A percentile compares a stretch with the other conserved stretches of the same genome.
Conservation (phyloP, 208 protist species). For the Acanthamoeba healyi region DNA sequence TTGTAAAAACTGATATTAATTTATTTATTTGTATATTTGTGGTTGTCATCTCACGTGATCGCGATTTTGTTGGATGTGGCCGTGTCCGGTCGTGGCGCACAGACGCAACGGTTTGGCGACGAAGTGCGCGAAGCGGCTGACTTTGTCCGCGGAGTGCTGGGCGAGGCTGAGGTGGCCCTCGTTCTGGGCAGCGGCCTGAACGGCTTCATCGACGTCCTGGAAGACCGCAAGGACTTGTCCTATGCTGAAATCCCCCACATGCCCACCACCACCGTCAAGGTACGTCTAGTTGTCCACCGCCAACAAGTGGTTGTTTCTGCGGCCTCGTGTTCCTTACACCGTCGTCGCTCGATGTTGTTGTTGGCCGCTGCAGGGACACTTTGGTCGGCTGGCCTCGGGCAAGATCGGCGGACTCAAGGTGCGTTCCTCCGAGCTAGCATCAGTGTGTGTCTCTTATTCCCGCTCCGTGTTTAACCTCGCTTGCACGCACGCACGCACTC, state of each 20-base stretch:
- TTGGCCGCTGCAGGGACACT: slow-evolving; percentile 41
- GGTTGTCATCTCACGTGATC: background rate
- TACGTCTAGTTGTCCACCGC: too few species aligned
- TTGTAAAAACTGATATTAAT: too few species aligned
- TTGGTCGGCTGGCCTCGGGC: slow-evolving; percentile 64
- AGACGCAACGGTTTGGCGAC: slow-evolving; percentile 34
- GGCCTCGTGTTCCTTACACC: background rate
- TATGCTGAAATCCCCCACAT: slow-evolving; percentile 78
- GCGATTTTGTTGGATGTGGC: background rate
- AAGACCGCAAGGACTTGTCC: slow-evolving; percentile 54
- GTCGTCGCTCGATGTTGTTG: background rate
- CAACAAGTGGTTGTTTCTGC: too few species aligned
- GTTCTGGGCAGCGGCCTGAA: slow-evolving; percentile 81
- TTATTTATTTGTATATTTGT: background rate
- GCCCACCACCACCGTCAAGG: slow-evolving; percentile 76
- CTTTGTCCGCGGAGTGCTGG: slow-evolving; percentile 58
- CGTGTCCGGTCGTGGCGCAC: background rate
- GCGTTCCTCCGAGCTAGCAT: background rate
- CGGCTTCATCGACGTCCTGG: slow-evolving; percentile 59
- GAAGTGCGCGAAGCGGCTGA: slow-evolving; percentile 36
- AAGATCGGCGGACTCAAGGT: slow-evolving; percentile 56
- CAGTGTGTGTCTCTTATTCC: background rate
- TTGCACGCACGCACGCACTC: background rate
- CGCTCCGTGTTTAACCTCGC: background rate
- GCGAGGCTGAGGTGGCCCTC: slow-evolving; percentile 76